These are phyloP conservation scores for Eimeria sp. DNA, from an alignment of 169 alveolate species.

Conservation along the genomic window DNA sequence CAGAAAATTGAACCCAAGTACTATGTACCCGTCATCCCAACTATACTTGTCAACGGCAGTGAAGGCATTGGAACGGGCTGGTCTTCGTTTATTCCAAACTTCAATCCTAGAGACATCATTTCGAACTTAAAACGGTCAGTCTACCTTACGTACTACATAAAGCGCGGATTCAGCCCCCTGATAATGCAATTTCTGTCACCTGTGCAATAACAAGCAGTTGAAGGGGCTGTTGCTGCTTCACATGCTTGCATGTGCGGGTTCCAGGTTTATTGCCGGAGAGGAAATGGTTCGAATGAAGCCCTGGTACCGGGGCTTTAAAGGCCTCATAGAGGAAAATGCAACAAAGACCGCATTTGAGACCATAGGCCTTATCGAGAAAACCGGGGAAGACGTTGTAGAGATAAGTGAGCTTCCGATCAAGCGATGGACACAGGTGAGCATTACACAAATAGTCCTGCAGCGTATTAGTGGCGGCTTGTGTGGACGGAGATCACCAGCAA, in stretches of 20 bases:
- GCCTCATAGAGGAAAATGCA: conserved; percentile 91
- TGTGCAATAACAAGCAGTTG: conserved; percentile 4
- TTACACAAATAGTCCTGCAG: conserved; percentile 82
- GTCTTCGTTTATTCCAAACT: conserved; percentile 97
- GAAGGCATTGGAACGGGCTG: conserved; percentile 99
- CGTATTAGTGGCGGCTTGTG: background rate
- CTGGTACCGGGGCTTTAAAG: conserved; percentile 99
- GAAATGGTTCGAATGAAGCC: conserved; percentile 97
- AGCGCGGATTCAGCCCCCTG: background rate
- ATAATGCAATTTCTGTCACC: background rate
- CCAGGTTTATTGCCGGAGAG: conserved; percentile 89
- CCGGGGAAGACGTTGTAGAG: conserved; percentile 88
- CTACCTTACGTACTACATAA: background rate
- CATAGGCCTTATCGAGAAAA: conserved; percentile 87
- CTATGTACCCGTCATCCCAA: conserved; percentile 99
- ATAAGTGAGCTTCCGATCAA: conserved; percentile 99
- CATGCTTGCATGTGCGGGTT: background rate
- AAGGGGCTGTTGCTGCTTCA: background rate
- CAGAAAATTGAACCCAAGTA: conserved; percentile 99
- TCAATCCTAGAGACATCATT: conserved; percentile 98
- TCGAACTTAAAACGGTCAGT: conserved; percentile 90
- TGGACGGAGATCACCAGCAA: background rate
- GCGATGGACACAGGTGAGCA: conserved; percentile 98
- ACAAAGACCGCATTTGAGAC: conserved; percentile 87
- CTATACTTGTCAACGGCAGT: conserved; percentile 99